A percentile compares a stretch with the other conserved stretches of the same genome.
Conservation (phyloP, 257 asterid genomes). For the Rhazya stricta region DNA sequence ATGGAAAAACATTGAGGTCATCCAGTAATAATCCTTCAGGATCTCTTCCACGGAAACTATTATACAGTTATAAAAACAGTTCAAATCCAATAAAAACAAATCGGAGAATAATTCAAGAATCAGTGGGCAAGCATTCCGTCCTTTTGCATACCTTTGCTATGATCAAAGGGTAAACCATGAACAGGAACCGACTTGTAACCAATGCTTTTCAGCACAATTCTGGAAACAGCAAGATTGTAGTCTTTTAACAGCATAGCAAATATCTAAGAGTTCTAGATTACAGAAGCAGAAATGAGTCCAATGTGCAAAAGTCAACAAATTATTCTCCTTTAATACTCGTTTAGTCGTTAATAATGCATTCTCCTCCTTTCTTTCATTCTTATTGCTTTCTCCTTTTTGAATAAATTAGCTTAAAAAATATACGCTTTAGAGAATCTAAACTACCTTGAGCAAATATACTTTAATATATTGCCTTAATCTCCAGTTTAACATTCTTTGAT, state of each 20-base stretch:
- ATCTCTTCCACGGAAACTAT: background rate
- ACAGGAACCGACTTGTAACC: constrained; percentile 81
- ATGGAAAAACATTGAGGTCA: background rate
- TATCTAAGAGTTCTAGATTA: background rate
- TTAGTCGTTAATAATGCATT: no score
- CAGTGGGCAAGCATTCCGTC: background rate
- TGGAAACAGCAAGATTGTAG: constrained; percentile 28
- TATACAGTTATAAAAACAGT: background rate
- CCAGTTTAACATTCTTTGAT: background rate
- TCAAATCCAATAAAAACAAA: background rate
- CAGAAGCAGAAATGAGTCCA: constrained; percentile 1
- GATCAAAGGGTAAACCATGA: constrained; percentile 75
- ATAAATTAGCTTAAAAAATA: background rate
- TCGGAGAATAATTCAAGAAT: background rate
- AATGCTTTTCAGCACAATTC: constrained; percentile 77
- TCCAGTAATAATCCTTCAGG: background rate
- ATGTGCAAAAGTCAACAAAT: background rate
- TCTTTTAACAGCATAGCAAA: constrained; percentile 1
- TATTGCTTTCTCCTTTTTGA: background rate
- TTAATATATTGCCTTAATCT: background rate
- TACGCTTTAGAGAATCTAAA: background rate
- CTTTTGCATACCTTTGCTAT: constrained; percentile 38
- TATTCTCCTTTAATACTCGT: background rate
- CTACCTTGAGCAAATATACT: background rate
- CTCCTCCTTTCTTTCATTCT: background rate